A percentile compares a stretch with the other conserved stretches of the same genome.
Conservation (phyloP, 176 grass and related monocot species). For the Typha latifolia region DNA sequence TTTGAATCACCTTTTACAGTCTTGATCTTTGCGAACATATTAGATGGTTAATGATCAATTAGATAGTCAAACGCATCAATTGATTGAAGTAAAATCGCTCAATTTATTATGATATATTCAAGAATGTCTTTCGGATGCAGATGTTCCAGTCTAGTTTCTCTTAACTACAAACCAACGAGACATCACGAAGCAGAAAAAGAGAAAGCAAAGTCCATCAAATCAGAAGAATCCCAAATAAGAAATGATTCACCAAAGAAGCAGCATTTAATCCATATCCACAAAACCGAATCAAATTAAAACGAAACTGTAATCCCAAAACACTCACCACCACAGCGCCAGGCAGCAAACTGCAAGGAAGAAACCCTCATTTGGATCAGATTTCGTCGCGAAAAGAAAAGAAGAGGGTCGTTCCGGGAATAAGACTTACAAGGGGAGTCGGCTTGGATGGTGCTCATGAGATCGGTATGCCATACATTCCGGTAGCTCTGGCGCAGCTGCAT, state of each 20-base stretch:
- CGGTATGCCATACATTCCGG: constrained; percentile 88
- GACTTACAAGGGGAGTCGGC: constrained; percentile 67
- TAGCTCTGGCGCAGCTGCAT: constrained; percentile 93
- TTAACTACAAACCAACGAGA: too few relatives aligned
- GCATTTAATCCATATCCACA: not conserved
- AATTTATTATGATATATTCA: too few relatives aligned
- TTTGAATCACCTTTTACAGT: too few relatives aligned
- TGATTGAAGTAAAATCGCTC: too few relatives aligned
- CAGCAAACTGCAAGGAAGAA: constrained; percentile 66
- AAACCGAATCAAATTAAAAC: not conserved
- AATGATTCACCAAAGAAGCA: not conserved
- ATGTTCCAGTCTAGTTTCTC: too few relatives aligned
- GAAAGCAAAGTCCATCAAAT: too few relatives aligned
- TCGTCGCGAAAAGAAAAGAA: not conserved
- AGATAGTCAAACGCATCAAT: too few relatives aligned
- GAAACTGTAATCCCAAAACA: not conserved
- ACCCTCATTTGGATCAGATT: constrained; percentile 2
- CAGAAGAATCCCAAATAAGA: not conserved
- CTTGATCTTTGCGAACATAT: too few relatives aligned
- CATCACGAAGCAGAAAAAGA: too few relatives aligned
- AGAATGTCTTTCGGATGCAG: too few relatives aligned
- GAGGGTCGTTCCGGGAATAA: not conserved
- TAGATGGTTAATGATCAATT: too few relatives aligned
- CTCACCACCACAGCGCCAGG: constrained; percentile 84
- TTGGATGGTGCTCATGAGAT: constrained; percentile 61